Percentiles rank a stretch among this genome's conserved stretches.
Evolutionary conservation across 352 stramenopile genomes (phyloP).

Genomic region (Phytophthora vignae): DNA sequence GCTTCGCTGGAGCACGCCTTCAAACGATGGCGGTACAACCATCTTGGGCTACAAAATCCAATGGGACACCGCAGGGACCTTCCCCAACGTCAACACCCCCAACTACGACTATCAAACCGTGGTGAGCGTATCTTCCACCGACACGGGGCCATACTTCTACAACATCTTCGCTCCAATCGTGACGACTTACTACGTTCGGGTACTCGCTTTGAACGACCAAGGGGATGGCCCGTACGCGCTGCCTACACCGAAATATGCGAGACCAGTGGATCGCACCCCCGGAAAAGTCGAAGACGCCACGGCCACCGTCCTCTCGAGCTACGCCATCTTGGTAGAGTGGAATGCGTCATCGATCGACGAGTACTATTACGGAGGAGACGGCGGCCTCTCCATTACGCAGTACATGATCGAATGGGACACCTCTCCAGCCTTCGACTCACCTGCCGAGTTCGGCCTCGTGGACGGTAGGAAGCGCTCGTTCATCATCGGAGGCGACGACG

Average conservation of each 20-base stretch:
- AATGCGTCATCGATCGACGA: conserved; percentile 80
- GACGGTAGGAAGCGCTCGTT: too few relatives aligned
- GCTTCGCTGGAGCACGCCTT: conserved; percentile 72
- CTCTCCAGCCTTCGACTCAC: too few relatives aligned
- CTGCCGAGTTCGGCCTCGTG: too few relatives aligned
- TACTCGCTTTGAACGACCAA: conserved; percentile 94
- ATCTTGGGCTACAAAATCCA: conserved; percentile 79
- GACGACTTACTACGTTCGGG: conserved; percentile 88
- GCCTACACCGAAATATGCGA: conserved; percentile 59
- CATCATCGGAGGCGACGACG: too few relatives aligned
- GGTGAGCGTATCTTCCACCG: conserved; percentile 36
- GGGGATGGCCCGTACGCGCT: conserved; percentile 60
- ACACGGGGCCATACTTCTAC: conserved; percentile 85
- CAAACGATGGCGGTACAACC: conserved; percentile 66
- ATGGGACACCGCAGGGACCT: conserved; percentile 80
- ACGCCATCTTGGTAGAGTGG: conserved; percentile 93
- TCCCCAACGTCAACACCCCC: neutral
- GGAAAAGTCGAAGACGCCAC: conserved; percentile 67
- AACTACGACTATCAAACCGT: conserved; percentile 4
- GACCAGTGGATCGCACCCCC: conserved; percentile 76
- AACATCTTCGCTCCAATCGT: conserved; percentile 86
- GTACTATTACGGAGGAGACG: conserved; percentile 91
- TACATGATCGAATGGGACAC: conserved; percentile 97
- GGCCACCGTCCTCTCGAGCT: conserved; percentile 82
- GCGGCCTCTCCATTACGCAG: conserved; percentile 92